Base-by-base conservation (phyloP, 2,329 filamentous ascomycete species). In the Aspergillus novofumigatus region DNA sequence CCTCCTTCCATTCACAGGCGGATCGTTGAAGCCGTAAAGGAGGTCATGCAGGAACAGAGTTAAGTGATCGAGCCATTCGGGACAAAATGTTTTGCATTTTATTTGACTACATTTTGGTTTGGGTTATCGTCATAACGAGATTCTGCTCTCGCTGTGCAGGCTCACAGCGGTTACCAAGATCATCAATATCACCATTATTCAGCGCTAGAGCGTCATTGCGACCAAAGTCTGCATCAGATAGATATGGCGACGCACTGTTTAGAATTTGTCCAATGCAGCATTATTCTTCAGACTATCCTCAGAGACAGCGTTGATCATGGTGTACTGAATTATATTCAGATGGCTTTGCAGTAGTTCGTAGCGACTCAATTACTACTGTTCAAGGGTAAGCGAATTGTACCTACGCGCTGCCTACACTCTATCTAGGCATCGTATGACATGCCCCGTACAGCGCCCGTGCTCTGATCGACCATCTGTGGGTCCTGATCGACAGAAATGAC, bases 1-100 rank as follows among this genome's bases (percentile, higher is more conserved):
- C 72, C 73, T 42, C 62, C 63, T n/a, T 69, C 65, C 3, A 66
- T 76, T 21, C 75, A 77, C 64, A 54, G 54, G 14, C 60, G 51
- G 38, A 56, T 75, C 20, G 58, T 75, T 28, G 67, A 70, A 53
- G 72, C 68, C 51, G 69, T 73, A 51, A 63, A 67, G 54, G 62
- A 68, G 48, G 53, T 64, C 38, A 47, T 58, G 44, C 44, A 47
- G 44, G 44, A 47, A 23, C 44, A 47, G n/a, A 47, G n/a, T 10
- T 2, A 5, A 11, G 10, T 47, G 44, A 47, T 47, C 10, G 10
- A 23, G 14, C 17, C 5, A n/a, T 17, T 38, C 32, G 14, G 32
- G 32, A 7, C 32, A 38, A 38, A 3, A 38, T 17, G 32, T 38
- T 38, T 38, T 38, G 32, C 32, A 17, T 7, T 17, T 17, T 38